Conservation (phyloP, 495 filamentous ascomycete species). For the Hypoxylon cercidicola region DNA sequence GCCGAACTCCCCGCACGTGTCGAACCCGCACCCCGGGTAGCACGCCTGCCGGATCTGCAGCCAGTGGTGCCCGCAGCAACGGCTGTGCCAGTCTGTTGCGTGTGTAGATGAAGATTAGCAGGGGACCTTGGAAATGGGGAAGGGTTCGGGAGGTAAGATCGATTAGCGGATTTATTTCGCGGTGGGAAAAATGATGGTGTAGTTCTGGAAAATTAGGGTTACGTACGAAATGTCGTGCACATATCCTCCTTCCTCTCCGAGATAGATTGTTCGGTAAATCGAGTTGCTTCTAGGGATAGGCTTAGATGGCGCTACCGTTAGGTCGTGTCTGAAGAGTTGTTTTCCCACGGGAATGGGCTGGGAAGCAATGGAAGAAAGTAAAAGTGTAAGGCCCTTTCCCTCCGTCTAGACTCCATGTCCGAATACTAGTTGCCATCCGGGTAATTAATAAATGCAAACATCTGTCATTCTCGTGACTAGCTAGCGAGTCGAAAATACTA, state of each 20-base stretch:
- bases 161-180: neutral
- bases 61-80: conserved; percentile 55
- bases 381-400: neutral
- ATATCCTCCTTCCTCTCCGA: conserved; percentile 13
- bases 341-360: too few relatives aligned
- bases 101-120: neutral
- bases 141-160: neutral
- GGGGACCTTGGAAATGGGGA: too few relatives aligned
- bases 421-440: neutral
- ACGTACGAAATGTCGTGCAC: conserved; percentile 39
- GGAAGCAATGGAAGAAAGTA: too few relatives aligned
- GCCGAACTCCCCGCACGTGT: conserved; percentile 44
- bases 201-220: neutral
- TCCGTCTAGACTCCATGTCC: neutral
- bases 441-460: neutral
- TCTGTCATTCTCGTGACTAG: neutral
- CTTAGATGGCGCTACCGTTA: neutral
- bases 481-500: neutral
- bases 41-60: conserved; percentile 48
- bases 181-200: neutral
- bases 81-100: conserved; percentile 46
- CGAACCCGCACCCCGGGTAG: conserved; percentile 49
- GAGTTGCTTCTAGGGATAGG: neutral
- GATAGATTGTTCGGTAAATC: neutral
- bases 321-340: neutral